Evolutionary conservation across 2,329 filamentous ascomycete species (phyloP), one percentile per base, ranked within the genome.

Genomic region (Sclerotinia borealis): DNA sequence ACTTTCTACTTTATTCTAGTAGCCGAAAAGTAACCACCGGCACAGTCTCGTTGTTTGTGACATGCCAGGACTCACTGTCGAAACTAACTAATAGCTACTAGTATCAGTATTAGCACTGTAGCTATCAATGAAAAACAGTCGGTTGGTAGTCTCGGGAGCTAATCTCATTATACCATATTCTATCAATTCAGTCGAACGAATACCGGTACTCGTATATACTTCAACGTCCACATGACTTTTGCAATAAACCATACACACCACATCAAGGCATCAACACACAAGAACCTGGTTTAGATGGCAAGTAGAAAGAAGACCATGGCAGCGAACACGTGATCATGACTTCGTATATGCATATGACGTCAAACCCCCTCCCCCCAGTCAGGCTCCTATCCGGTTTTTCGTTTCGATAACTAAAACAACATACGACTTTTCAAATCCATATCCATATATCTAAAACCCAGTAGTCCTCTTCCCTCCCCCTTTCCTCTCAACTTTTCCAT

Each of bases 311-410:
- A 17, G 45, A 13, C 22, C 25, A 17, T 56, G 11, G 27, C 11
- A 45, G 11, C 27, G 2, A 13, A 45, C 52, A 56, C 39, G 52
- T 56, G 52, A 56, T 56, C 39, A 56, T 56, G 39, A 45, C 39
- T 56, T 56, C 52, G 45, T 39, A 34, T 45, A 56, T 56, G 45
- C 52, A 34, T 45, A 56, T 56, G 52, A 56, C 52, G 52, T 56
- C 52, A 56, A 31, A 56, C n/a, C n/a, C 50, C 13, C 22, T n/a
- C 39, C 25, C 15, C 31, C 37, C n/a, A n/a, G n/a, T n/a, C n/a
- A n/a, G n/a, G n/a, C n/a, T n/a, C n/a, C n/a, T n/a, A 55, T 55
- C 52, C 37, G 31, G 52, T 55, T 55, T 55, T 55, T n/a, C 15
- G 17, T 41, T 1, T 55, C 6, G 27, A 29, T 11, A 43, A 55